Evolutionary conservation across 1,284 basidiomycete species (phyloP), one percentile per base, ranked within the genome.

Genomic region (Ustilago shanxiensis): DNA sequence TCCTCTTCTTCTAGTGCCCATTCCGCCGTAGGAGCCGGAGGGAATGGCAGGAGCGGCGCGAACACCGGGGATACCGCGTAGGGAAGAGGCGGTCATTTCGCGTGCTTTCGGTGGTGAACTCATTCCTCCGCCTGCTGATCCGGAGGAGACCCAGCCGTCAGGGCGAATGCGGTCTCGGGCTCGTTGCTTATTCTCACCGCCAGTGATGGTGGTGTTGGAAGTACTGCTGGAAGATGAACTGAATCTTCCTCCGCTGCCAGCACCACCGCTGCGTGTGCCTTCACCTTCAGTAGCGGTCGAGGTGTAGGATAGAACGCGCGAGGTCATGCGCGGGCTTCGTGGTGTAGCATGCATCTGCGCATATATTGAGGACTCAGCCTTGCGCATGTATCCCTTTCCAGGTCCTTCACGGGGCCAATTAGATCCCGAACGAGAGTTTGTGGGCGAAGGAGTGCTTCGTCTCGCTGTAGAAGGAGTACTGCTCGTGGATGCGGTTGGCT

Each of bases 261-360:
- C 47, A 16, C 47, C 47, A n/a, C 64, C 64, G 22, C 66, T 50
- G 10, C 57, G 60, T 9, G 54, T 22, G 3, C 63, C 67, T 35
- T 75, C 72, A 6, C 66, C 72, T 39, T 75, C 72, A 9, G 67
- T 75, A 5, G 72, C 67, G 1, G 72, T 70, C 14, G 52, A 60
- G 1, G 57, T 11, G 20, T 75, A 75, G 45, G 67, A 66, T 11
- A 75, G 50, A 41, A 72, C 55, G 10, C 74, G 58, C 2, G 70
- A 58, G 0, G 58, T 61, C 70, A 68, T 66, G 1, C 77, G 55
- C 11, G 77, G 77, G 24, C 77, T 79, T 20, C 71, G 60, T 13
- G 77, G 72, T 16, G 69, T 73, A 10, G 71, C 64, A 14, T 66
- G 41, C 56, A 63, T 64, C 54, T 79, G 77, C 5, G 61, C 63